Evolutionary conservation across 345 rosid species (phyloP).

Genomic region (Rhodomyrtus tomentosa): DNA sequence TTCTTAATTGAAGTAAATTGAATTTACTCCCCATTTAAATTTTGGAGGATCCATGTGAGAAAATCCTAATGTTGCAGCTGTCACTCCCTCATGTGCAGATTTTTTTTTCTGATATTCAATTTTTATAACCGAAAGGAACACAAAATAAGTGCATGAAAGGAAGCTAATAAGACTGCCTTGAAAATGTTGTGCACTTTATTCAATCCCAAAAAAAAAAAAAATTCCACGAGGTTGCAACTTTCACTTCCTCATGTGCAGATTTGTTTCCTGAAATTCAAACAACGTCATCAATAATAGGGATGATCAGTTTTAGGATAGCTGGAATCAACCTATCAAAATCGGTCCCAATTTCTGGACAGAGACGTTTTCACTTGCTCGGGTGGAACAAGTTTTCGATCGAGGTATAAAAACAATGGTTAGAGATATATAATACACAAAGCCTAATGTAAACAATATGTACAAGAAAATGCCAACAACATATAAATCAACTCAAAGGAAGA

Average conservation of each 20-base stretch:
- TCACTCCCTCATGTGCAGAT: neutral
- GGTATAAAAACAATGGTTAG: neutral
- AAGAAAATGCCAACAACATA: neutral
- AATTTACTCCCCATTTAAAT: neutral
- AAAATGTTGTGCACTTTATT: too few species aligned
- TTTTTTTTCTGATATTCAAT: neutral
- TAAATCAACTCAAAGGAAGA: neutral
- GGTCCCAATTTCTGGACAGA: neutral
- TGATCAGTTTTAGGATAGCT: neutral
- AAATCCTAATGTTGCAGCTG: neutral
- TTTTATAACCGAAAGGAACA: neutral
- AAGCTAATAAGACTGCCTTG: too few species aligned
- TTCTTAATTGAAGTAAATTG: neutral
- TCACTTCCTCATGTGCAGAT: neutral
- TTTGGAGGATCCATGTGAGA: neutral
- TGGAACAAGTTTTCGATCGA: neutral
- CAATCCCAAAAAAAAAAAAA: neutral
- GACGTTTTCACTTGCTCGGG: neutral
- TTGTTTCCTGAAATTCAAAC: neutral
- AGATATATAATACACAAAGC: neutral
- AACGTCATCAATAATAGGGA: neutral
- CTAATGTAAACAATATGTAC: neutral
- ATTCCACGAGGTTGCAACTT: neutral
- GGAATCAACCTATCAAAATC: neutral
- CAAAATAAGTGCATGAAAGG: too few species aligned